Base-by-base conservation (phyloP, 2,329 filamentous ascomycete species). In the Botrytis hyacinthi region DNA sequence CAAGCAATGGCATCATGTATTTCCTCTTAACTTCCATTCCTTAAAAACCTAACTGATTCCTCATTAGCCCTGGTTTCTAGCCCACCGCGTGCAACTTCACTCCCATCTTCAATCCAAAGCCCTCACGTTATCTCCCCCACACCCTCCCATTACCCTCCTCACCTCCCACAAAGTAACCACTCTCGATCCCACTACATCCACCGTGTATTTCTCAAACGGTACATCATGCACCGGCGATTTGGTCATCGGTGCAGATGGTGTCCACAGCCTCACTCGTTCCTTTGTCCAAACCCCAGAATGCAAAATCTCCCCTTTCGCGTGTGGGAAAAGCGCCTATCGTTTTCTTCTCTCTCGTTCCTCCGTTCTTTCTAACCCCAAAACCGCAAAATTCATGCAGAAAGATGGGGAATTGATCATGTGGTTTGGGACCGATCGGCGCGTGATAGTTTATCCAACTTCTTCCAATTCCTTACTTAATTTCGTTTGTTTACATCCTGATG, bases 31-130 rank as follows among this genome's bases (percentile, higher is more conserved):
- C 8, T 48, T 63, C 48, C 29, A 44, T 16, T 7, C 14, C n/a
- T 46, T 29, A 8, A 46, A 46, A 10, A 2, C 14, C 8, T 16
- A 35, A 62, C 44, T 44, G 29, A 70, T 16, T 16, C 1, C 1
- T 3, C 32, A n/a, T n/a, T 37, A 70, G 68, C 81, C 82, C 44
- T 87, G 87, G 87, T 83, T 85, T 3, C 82, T 90, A 4, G 84
- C 84, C 9, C 88, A 90, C 74, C 85, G 88, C 2, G 83, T 87
- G 7, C 80, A 83, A 70, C 82, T 90, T 26, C 88, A 90, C 76
- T 83, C 85, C 29, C 81, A 82, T 8, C 80, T 90, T 46, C 89
- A 88, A 78, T 77, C 80, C 12, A 74, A 81, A 4, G 88, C 87
- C 0, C 84, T 82, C 1, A 80, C 79, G 4, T 77, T 78, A 0